Evolutionary conservation across 2,329 filamentous ascomycete species (phyloP).

Genomic region (Pestalotiopsis sp.): DNA sequence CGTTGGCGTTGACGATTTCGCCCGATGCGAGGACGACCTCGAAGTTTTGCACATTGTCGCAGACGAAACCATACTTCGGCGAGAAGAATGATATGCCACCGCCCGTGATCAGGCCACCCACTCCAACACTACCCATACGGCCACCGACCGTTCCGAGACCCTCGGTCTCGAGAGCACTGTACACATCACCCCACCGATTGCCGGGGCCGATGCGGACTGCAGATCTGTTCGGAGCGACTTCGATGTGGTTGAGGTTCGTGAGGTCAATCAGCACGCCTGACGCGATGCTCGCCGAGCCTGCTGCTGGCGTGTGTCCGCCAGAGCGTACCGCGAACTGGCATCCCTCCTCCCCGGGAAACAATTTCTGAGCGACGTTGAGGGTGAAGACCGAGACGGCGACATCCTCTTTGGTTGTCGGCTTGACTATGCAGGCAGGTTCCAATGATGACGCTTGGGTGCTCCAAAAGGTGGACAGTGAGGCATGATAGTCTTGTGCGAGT

Average conservation of each 20-base stretch:
- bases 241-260: background rate
- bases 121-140: background rate
- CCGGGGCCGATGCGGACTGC: background rate
- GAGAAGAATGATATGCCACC: conserved; percentile 1
- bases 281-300: background rate
- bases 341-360: background rate
- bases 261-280: background rate
- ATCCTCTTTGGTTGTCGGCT: background rate
- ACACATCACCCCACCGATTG: background rate
- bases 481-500: background rate
- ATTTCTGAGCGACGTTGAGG: background rate
- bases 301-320: background rate
- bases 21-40: conserved; percentile 45
- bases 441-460: background rate
- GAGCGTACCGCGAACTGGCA: background rate
- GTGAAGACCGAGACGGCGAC: background rate
- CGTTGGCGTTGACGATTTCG: conserved; percentile 39
- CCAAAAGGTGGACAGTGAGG: background rate
- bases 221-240: background rate
- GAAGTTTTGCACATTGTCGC: conserved; percentile 25
- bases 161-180: background rate
- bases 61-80: background rate
- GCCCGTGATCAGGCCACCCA: background rate
- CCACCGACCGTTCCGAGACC: background rate
- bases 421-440: background rate